A percentile compares a stretch with the other conserved stretches of the same genome.
Conservation (phyloP, 768 basidiomycete genomes). For the Boletus edulis region DNA sequence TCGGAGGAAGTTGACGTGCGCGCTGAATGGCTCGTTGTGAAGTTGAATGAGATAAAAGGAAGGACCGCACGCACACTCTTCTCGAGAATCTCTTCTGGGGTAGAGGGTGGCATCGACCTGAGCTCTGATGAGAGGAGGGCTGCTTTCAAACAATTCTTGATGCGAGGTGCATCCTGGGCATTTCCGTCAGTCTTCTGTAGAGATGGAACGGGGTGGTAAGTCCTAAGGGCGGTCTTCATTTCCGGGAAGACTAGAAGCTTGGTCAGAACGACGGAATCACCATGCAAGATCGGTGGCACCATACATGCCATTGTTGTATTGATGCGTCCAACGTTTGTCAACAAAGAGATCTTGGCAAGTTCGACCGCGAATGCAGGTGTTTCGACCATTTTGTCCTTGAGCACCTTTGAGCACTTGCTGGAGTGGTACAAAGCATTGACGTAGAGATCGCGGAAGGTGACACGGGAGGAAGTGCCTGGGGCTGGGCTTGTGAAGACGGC, state of each 20-base stretch:
- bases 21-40: conserved; percentile 36
- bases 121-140: conserved; percentile 70
- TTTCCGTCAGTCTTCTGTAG: conserved; percentile 86
- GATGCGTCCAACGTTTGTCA: conserved; percentile 88
- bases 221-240: conserved; percentile 88
- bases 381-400: conserved; percentile 86
- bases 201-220: conserved; percentile 87
- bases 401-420: conserved; percentile 80
- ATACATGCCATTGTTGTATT: conserved; percentile 90
- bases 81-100: conserved; percentile 69
- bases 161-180: conserved; percentile 86
- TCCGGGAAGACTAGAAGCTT: conserved; percentile 73
- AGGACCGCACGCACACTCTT: conserved; percentile 50
- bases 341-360: conserved; percentile 77
- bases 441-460: conserved; percentile 83
- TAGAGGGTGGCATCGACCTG: conserved; percentile 63
- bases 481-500: conserved; percentile 70
- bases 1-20: conserved; percentile 66
- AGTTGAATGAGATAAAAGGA: conserved; percentile 1
- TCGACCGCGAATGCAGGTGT: conserved; percentile 75
- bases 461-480: conserved; percentile 45
- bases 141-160: conserved; percentile 88
- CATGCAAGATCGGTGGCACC: conserved; percentile 22
- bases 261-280: conserved; percentile 17
- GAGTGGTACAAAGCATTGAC: conserved; percentile 78